phyloP scores from a whole-genome alignment of 1,139 yeast species.

The Zygoascus meyerae region DNA sequence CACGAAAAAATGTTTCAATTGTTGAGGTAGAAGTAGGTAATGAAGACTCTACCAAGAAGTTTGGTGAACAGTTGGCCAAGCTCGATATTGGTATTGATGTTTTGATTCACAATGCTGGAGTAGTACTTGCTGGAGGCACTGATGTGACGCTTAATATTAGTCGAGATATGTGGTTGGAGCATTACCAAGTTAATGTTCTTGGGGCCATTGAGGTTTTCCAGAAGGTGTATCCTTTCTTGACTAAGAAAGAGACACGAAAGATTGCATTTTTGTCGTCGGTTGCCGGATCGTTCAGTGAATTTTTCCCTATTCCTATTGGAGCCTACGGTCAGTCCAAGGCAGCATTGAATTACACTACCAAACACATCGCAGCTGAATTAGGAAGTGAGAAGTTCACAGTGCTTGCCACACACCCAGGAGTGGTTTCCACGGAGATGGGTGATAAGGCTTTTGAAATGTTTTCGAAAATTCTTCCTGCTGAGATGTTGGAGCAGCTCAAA shows the following conservation, averaged over 20 bases:
- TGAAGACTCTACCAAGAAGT: constrained; percentile 18
- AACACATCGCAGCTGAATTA: constrained; percentile 26
- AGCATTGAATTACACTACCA: constrained; percentile 30
- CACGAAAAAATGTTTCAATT: constrained; percentile 23
- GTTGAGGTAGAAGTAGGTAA: constrained; percentile 26
- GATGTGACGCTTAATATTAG: constrained; percentile 11
- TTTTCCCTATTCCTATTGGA: constrained; percentile 17
- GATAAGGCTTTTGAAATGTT: neutral
- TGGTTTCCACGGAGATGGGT: constrained; percentile 32
- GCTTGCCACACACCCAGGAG: constrained; percentile 33
- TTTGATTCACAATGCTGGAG: constrained; percentile 50
- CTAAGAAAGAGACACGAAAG: constrained; percentile 20
- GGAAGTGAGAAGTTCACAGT: constrained; percentile 26
- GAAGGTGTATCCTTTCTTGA: constrained; percentile 16
- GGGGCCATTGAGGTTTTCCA: constrained; percentile 35
- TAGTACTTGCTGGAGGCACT: constrained; percentile 10
- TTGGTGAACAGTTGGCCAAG: constrained; percentile 22
- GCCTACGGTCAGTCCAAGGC: constrained; percentile 38
- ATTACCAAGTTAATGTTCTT: constrained; percentile 30
- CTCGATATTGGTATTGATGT: constrained; percentile 37
- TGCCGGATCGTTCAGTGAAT: constrained; percentile 27
- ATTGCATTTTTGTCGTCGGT: constrained; percentile 25
- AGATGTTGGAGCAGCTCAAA: no score
- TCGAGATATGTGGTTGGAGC: constrained; percentile 29
- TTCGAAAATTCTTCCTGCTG: no score